Evolutionary conservation across 2,329 filamentous ascomycete species (phyloP).

Genomic region (Bipolaris gigantea): DNA sequence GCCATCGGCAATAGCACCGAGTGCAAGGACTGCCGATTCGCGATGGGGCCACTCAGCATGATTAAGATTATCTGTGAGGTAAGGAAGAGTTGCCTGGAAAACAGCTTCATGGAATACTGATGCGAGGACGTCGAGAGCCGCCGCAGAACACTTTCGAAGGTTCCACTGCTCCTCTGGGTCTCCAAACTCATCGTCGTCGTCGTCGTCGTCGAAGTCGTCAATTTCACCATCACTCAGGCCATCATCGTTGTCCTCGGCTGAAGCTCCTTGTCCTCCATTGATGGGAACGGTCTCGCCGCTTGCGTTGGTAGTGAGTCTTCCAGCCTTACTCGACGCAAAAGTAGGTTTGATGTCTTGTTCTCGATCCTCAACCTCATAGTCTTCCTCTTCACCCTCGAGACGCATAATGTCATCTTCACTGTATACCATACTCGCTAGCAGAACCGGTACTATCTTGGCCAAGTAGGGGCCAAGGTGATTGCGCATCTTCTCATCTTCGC

Average conservation of each 20-base stretch:
- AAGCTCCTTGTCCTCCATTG: conserved; percentile 52
- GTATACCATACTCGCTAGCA: conserved; percentile 95
- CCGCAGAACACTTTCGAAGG: conserved; percentile 93
- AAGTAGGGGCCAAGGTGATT: conserved; percentile 76
- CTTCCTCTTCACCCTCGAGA: conserved; percentile 75
- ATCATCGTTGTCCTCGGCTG: conserved; percentile 56
- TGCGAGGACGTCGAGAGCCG: conserved; percentile 90
- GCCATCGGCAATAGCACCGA: conserved; percentile 92
- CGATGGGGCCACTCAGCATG: conserved; percentile 89
- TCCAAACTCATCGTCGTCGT: conserved; percentile 69
- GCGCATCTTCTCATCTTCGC: conserved; percentile 82
- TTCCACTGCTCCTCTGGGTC: conserved; percentile 95
- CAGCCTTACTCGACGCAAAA: conserved; percentile 74
- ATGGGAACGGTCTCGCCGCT: conserved; percentile 46
- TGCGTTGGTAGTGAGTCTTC: conserved; percentile 59
- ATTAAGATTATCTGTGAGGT: conserved; percentile 84
- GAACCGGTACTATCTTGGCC: conserved; percentile 80
- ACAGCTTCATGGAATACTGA: conserved; percentile 85
- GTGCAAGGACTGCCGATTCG: conserved; percentile 89
- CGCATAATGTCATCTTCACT: conserved; percentile 88
- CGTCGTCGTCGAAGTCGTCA: conserved; percentile 72
- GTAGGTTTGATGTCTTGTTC: conserved; percentile 88
- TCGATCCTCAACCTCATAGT: conserved; percentile 89
- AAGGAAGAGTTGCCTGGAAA: conserved; percentile 89
- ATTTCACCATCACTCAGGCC: conserved; percentile 88